These are phyloP conservation scores for Seiridium unicorne DNA, from an alignment of 2,329 filamentous ascomycete species.

Conservation along the genomic window DNA sequence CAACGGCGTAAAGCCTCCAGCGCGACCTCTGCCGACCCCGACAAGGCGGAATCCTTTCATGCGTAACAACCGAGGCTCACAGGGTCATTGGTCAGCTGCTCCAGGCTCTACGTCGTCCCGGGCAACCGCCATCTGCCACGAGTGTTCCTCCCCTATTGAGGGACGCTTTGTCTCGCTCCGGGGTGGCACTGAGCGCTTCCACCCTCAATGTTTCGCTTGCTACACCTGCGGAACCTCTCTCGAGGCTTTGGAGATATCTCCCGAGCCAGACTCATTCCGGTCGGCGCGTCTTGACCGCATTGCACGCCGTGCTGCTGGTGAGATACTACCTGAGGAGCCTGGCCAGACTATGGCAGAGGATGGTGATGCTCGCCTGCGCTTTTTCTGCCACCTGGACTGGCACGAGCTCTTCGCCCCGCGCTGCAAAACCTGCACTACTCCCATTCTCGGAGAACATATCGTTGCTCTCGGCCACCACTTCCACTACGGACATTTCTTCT, in stretches of 20 bases:
- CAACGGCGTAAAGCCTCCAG: constrained; percentile 18
- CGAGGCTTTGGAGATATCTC: constrained; percentile 94
- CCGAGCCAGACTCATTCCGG: constrained; percentile 76
- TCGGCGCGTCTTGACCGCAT: constrained; percentile 73
- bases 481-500: constrained; percentile 98
- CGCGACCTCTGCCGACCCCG: constrained; percentile 49
- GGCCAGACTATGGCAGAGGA: constrained; percentile 67
- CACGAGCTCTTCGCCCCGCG: constrained; percentile 90
- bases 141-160: constrained; percentile 81
- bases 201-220: constrained; percentile 91
- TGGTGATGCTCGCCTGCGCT: constrained; percentile 71
- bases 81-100: constrained; percentile 60
- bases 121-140: constrained; percentile 73
- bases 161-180: constrained; percentile 86
- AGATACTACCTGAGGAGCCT: constrained; percentile 60
- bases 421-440: constrained; percentile 94
- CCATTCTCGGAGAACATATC: constrained; percentile 92
- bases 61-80: constrained; percentile 36
- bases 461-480: constrained; percentile 93
- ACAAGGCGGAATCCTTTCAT: constrained; percentile 29
- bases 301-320: constrained; percentile 54
- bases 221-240: constrained; percentile 83
- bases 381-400: constrained; percentile 99
- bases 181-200: constrained; percentile 73
- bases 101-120: constrained; percentile 42